A percentile compares a stretch with the other conserved stretches of the same genome.
Conservation (phyloP, 345 rosid species). For the Brassica cretica region DNA sequence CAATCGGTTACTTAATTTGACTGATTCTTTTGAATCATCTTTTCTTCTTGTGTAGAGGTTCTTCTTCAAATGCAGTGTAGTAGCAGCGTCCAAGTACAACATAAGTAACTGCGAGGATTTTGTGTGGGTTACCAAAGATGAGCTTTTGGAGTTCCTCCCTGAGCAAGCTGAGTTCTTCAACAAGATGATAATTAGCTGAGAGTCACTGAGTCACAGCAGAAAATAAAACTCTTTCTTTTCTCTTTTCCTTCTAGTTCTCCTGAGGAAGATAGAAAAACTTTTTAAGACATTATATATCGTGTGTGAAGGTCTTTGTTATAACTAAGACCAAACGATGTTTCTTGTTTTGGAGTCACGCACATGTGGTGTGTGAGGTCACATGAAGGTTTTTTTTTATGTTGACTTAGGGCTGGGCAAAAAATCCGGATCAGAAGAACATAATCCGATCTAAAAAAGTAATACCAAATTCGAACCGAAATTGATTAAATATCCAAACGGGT, state of each 20-base stretch:
- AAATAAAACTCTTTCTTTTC: background rate
- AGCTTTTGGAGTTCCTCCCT: conserved; percentile 79
- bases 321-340: conserved; percentile 14
- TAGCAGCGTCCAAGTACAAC: conserved; percentile 66
- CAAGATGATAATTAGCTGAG: conserved; percentile 89
- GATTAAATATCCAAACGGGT: too few species aligned
- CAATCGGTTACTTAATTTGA: background rate
- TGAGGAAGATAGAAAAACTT: background rate
- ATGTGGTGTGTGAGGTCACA: conserved; percentile 21
- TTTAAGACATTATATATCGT: background rate
- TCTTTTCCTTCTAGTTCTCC: background rate
- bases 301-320: background rate
- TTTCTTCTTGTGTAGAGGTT: conserved; percentile 51
- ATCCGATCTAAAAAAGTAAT: too few species aligned
- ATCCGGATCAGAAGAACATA: too few species aligned
- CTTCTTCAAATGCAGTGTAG: conserved; percentile 92
- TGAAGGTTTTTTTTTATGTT: background rate
- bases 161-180: conserved; percentile 69
- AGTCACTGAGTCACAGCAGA: background rate
- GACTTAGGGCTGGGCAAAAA: background rate
- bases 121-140: conserved; percentile 95
- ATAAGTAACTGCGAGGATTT: conserved; percentile 74
- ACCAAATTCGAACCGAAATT: too few species aligned
- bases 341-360: conserved; percentile 4
- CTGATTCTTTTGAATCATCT: background rate